Base-by-base conservation (phyloP, 75 land plant species). In the Picea glauca region DNA sequence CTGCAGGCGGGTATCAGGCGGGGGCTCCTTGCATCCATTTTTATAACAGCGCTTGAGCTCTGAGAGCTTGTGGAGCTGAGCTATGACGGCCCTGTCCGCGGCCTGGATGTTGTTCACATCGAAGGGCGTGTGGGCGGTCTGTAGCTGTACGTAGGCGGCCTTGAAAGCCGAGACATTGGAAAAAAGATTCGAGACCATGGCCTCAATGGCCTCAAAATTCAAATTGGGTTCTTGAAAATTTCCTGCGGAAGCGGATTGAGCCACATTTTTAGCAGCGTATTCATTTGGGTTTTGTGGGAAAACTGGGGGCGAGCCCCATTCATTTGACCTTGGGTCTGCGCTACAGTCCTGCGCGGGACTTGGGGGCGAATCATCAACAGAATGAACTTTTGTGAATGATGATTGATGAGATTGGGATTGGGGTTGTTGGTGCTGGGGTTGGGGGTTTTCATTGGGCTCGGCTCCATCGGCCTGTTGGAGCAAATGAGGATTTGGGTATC, bases 81-180 rank as follows among this genome's bases (percentile, higher is more conserved):
- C 82, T 67, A 94, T 90, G 11, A 94, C 93, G 74, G 86, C 85
- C 62, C 86, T 89, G 79, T 94, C 95, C 26, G 97, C 97, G 64
- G 82, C 85, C 80, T 92, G 92, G 43, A 92, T 89, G 78, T 83
- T 90, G 4, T 94, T 91, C 12, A 95, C 85, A 40, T 94, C 94
- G 79, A 87, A 90, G 38, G 97, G 97, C 13, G 91, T 86, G 77
- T 94, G 95, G 35, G 95, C 97, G 56, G 87, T 61, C 81, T 92
- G 97, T 8, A 94, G 90, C 76, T 90, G 87, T 12, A 90, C 85
- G 54, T 92, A 92, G 23, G 95, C 93, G 2, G 91, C 76, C 78
- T 91, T 93, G 23, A 93, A 54, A 13, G 93, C 87, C 4, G 95
- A 91, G 66, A 93, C 78, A 68, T 85, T 87, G 38, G 79, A 72